phyloP scores from a whole-genome alignment of 306 rosid species.

The Biancaea sappan region DNA sequence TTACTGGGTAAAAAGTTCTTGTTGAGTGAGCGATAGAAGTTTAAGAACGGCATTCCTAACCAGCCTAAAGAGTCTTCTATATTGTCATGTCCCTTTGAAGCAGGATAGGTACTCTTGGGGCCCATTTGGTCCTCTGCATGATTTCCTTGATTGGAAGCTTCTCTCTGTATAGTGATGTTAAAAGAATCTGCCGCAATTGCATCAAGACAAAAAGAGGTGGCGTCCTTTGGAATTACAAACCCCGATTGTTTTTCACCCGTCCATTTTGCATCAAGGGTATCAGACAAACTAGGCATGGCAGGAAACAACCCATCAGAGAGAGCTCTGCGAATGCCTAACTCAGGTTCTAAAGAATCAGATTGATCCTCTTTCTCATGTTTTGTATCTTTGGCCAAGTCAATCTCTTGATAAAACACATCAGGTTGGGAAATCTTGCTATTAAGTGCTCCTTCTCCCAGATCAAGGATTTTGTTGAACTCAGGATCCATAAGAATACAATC shows the following conservation, averaged over 20 bases:
- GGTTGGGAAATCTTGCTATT: constrained; percentile 36
- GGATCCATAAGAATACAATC: constrained; percentile 44
- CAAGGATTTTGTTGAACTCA: constrained; percentile 35
- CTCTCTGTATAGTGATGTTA: constrained; percentile 28
- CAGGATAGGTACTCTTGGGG: constrained; percentile 38
- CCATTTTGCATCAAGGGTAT: constrained; percentile 91
- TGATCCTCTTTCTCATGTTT: constrained; percentile 44
- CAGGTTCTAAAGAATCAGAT: constrained; percentile 43
- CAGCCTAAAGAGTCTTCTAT: constrained; percentile 68
- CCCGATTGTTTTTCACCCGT: constrained; percentile 65
- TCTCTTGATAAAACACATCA: constrained; percentile 42
- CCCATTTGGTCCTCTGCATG: constrained; percentile 55
- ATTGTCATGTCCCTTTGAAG: constrained; percentile 53
- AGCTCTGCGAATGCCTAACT: constrained; percentile 47
- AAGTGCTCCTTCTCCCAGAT: constrained; percentile 31
- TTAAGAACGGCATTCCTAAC: constrained; percentile 75
- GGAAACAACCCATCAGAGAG: constrained; percentile 74
- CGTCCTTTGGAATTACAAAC: constrained; percentile 48
- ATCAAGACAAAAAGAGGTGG: constrained; percentile 41
- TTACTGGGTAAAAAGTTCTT: constrained; percentile 56
- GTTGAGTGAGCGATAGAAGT: constrained; percentile 67
- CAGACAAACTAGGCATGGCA: constrained; percentile 62
- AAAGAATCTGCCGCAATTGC: constrained; percentile 48
- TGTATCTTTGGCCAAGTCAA: constrained; percentile 24
- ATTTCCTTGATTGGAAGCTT: constrained; percentile 39